Conservation (phyloP, 2,329 filamentous ascomycete genomes). For the Alternaria alternata region DNA sequence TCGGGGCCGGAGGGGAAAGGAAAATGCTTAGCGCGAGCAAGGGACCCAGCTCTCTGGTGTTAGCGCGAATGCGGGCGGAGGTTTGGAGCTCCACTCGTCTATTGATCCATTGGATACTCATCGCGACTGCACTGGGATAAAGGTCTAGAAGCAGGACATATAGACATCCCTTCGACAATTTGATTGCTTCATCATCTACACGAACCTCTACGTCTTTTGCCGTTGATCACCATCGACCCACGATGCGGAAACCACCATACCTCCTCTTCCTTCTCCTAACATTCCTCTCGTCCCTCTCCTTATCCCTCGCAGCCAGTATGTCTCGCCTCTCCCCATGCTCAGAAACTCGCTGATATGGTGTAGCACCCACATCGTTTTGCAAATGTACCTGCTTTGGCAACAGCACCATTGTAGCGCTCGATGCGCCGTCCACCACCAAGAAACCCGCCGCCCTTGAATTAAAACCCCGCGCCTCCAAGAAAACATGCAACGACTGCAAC, state of each 20-base stretch:
- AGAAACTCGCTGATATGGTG: not conserved
- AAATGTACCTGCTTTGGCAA: constrained; percentile 76
- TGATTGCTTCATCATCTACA: not conserved
- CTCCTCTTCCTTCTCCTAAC: constrained; percentile 35
- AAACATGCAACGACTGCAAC: constrained; percentile 71
- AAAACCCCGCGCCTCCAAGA: constrained; percentile 47
- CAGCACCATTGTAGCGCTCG: constrained; percentile 72
- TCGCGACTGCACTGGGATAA: not conserved
- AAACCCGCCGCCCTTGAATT: constrained; percentile 30
- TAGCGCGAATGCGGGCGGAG: constrained; percentile 26
- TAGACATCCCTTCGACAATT: not conserved
- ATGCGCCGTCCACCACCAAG: constrained; percentile 51
- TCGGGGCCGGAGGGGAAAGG: constrained; percentile 34
- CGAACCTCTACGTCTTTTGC: not conserved
- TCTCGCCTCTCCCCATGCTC: not conserved
- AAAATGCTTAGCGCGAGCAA: constrained; percentile 45
- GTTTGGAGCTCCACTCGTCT: constrained; percentile 19
- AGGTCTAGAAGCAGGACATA: not conserved
- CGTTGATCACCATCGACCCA: not conserved
- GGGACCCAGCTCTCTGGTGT: constrained; percentile 23
- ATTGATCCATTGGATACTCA: constrained; percentile 4
- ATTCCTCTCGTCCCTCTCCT: constrained; percentile 48
- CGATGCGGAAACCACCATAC: constrained; percentile 35
- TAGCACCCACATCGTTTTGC: constrained; percentile 70
- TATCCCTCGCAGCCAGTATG: constrained; percentile 56